Percentiles rank a stretch among this genome's conserved stretches.
phyloP scores from a whole-genome alignment of 805 yeast genomes.

The Wickerhamiella sergipiensis region DNA sequence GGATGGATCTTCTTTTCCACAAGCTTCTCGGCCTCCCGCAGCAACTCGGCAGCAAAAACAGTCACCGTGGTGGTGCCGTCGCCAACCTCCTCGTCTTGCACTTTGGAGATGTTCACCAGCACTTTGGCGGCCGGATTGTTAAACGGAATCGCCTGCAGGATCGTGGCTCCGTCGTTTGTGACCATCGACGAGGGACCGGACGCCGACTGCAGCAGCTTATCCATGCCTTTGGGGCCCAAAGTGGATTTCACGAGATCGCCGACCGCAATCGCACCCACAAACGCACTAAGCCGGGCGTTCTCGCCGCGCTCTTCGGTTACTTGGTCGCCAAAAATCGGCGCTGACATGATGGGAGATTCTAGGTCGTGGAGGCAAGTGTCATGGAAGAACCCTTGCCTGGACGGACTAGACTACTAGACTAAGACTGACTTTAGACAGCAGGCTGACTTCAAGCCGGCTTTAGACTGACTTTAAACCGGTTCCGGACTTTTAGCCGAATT shows the following conservation, averaged over 20 bases:
- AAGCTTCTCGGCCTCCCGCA: constrained; percentile 88
- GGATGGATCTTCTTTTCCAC: constrained; percentile 93
- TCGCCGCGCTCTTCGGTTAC: constrained; percentile 97
- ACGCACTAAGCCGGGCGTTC: constrained; percentile 91
- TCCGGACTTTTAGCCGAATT: no score
- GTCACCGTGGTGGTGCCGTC: constrained; percentile 98
- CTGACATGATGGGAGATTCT: constrained; percentile 35
- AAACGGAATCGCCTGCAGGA: constrained; percentile 80
- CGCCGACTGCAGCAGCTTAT: constrained; percentile 79
- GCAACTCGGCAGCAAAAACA: constrained; percentile 82
- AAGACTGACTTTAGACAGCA: no score
- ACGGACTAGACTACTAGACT: no score
- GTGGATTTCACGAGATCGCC: constrained; percentile 93
- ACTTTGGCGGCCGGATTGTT: constrained; percentile 98
- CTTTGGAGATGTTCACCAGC: constrained; percentile 83
- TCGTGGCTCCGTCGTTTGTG: constrained; percentile 98
- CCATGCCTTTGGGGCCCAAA: constrained; percentile 98
- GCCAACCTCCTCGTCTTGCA: constrained; percentile 97
- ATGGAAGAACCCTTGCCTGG: no score
- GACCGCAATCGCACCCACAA: constrained; percentile 97
- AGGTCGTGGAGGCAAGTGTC: background rate
- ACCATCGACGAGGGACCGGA: constrained; percentile 56
- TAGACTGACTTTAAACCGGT: no score
- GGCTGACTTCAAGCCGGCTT: no score
- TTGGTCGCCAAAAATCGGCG: constrained; percentile 91